These are phyloP conservation scores for Solanum virginianum DNA, from an alignment of 257 asterid species.

Conservation along the genomic window DNA sequence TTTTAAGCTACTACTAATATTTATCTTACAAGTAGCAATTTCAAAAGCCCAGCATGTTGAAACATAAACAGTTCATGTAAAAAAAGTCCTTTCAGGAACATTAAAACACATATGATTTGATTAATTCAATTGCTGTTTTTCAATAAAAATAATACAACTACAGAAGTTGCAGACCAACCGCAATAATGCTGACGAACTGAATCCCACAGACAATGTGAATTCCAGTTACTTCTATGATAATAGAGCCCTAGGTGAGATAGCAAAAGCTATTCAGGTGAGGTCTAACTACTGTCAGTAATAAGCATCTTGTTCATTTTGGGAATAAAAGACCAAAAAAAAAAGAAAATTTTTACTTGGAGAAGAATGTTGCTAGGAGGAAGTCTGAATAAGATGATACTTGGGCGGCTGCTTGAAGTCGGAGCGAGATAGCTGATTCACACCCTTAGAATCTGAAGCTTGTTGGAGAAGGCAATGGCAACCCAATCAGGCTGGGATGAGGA, in stretches of 20 bases:
- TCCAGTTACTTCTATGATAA: background rate
- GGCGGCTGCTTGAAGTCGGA: background rate
- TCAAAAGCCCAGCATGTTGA: background rate
- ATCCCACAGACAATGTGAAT: background rate
- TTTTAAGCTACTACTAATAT: background rate
- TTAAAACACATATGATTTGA: background rate
- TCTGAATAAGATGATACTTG: background rate
- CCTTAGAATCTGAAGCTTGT: slow-evolving; percentile 96
- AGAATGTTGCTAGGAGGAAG: background rate
- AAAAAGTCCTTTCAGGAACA: background rate
- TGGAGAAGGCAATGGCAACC: slow-evolving; percentile 93
- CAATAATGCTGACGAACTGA: background rate
- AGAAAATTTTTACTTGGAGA: background rate
- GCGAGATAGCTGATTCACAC: slow-evolving; percentile 28
- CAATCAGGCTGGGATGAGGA: slow-evolving; percentile 95
- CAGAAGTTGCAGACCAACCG: background rate
- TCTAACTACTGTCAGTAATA: background rate
- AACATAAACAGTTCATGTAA: background rate
- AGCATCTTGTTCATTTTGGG: background rate
- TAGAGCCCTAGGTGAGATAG: background rate
- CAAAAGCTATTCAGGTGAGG: background rate
- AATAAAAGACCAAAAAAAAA: background rate
- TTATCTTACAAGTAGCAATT: background rate
- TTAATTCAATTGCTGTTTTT: background rate
- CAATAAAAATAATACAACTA: background rate